Conservation (phyloP, 2,329 filamentous ascomycete species). For the Fusarium subtropicale region DNA sequence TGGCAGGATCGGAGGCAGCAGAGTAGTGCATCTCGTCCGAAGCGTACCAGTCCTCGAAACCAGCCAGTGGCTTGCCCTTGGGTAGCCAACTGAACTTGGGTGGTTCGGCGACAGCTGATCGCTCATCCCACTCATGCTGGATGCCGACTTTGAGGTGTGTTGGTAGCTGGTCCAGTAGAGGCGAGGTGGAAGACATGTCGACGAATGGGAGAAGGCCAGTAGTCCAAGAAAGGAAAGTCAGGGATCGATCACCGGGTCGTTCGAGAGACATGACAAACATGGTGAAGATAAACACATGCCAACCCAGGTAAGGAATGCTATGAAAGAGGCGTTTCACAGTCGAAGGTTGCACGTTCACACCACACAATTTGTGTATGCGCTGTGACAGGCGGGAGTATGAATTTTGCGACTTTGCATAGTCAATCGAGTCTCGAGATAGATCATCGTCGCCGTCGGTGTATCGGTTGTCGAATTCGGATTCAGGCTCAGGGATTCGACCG, state of each 20-base stretch:
- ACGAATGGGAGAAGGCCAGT: constrained; percentile 50
- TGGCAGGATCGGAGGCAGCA: constrained; percentile 54
- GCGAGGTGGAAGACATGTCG: constrained; percentile 50
- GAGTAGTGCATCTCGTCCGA: constrained; percentile 50
- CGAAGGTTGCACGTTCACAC: constrained; percentile 9
- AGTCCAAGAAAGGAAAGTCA: constrained; percentile 54
- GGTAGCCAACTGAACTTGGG: constrained; percentile 45
- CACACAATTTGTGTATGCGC: constrained; percentile 10
- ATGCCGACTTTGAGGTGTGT: constrained; percentile 45
- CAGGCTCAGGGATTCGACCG: constrained; percentile 20
- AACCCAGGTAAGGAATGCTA: constrained; percentile 37
- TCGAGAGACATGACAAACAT: constrained; percentile 41
- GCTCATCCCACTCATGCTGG: constrained; percentile 45
- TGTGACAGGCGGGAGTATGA: constrained; percentile 5
- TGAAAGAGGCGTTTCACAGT: constrained; percentile 17
- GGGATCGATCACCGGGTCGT: constrained; percentile 49
- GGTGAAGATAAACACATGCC: constrained; percentile 39
- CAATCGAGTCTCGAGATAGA: not conserved
- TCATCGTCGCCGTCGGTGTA: constrained; percentile 27
- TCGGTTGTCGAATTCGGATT: constrained; percentile 6
- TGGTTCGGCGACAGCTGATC: constrained; percentile 44
- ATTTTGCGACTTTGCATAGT: constrained; percentile 12
- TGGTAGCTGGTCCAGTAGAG: constrained; percentile 44
- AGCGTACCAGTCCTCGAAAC: constrained; percentile 49
- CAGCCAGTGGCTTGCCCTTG: constrained; percentile 34